Percentiles rank a stretch among this genome's conserved stretches.
phyloP scores from a whole-genome alignment of 495 filamentous ascomycete species.

The Apodospora peruviana region DNA sequence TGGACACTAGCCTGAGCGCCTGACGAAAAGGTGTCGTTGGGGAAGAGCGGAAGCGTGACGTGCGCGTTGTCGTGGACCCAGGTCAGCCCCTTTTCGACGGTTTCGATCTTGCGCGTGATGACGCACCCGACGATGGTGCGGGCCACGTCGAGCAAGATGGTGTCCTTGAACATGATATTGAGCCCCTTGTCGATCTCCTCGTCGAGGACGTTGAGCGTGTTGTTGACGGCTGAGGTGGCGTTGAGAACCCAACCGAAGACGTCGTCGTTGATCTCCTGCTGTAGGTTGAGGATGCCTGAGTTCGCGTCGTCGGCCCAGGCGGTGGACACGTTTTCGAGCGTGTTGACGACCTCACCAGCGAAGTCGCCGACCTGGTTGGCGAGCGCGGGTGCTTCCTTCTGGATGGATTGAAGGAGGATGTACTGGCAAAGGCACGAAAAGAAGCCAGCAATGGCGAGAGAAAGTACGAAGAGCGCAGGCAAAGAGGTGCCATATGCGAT shows the following conservation, averaged over 20 bases:
- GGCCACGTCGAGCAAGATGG: conserved; percentile 67
- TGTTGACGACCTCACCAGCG: conserved; percentile 67
- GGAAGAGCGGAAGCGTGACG: conserved; percentile 71
- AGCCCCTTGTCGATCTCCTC: conserved; percentile 65
- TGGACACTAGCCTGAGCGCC: conserved; percentile 63
- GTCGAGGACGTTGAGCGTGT: conserved; percentile 78
- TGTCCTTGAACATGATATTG: conserved; percentile 73
- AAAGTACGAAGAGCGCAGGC: conserved; percentile 81
- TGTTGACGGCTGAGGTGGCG: conserved; percentile 72
- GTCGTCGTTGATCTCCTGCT: conserved; percentile 71
- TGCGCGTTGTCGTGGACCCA: conserved; percentile 86
- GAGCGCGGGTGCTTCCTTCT: conserved; percentile 71
- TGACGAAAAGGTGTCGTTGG: conserved; percentile 75
- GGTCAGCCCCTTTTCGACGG: conserved; percentile 76
- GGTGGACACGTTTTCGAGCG: conserved; percentile 65
- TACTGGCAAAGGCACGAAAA: conserved; percentile 81
- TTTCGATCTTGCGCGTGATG: conserved; percentile 66
- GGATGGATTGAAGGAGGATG: conserved; percentile 64
- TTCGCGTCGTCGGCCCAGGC: conserved; percentile 78
- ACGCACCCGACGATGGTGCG: conserved; percentile 69
- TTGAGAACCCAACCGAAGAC: conserved; percentile 86
- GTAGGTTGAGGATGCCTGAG: conserved; percentile 58
- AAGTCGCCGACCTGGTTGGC: conserved; percentile 74
- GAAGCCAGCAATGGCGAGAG: conserved; percentile 78
- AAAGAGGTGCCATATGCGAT: conserved; percentile 81